These are phyloP conservation scores for Senecio squalidus DNA, from an alignment of 140 eudicot species.

Conservation along the genomic window DNA sequence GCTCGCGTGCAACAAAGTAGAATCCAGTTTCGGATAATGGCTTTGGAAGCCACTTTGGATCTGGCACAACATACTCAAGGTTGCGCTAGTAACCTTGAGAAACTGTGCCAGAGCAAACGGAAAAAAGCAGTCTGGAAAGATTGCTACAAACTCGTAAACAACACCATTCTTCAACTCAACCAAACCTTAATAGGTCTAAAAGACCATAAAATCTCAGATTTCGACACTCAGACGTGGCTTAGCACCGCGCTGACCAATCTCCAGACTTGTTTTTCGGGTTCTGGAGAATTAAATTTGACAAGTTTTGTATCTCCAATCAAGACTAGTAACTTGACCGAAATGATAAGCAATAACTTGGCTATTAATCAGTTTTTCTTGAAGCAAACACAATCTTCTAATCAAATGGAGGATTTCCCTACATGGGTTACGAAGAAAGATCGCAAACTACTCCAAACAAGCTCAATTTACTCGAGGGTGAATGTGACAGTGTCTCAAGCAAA, in stretches of 20 bases:
- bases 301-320: slow-evolving; percentile 22
- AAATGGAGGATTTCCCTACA: slow-evolving; percentile 2
- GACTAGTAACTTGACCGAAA: slow-evolving; percentile 21
- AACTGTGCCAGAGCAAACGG: background rate
- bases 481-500: slow-evolving; percentile 25
- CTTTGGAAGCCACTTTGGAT: slow-evolving; percentile 20
- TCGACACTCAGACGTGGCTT: slow-evolving; percentile 37
- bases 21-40: slow-evolving; percentile 11
- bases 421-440: slow-evolving; percentile 23
- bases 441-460: slow-evolving; percentile 10
- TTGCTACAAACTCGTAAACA: slow-evolving; percentile 27
- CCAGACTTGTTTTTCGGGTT: slow-evolving; percentile 26
- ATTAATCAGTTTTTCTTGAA: slow-evolving; percentile 19
- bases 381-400: slow-evolving; percentile 6
- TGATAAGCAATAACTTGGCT: slow-evolving; percentile 31
- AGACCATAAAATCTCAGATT: slow-evolving; percentile 12
- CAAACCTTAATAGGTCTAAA: slow-evolving; percentile 13
- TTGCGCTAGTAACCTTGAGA: slow-evolving; percentile 3
- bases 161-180: slow-evolving; percentile 24
- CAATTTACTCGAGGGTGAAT: slow-evolving; percentile 18
- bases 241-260: slow-evolving; percentile 32
- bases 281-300: slow-evolving; percentile 11
- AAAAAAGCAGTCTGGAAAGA: slow-evolving; percentile 20
- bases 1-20: background rate
- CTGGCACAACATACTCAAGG: slow-evolving; percentile 13